Base-by-base conservation (phyloP, 192 early-diverging fungal species). In the Ambispora gerdemannii region DNA sequence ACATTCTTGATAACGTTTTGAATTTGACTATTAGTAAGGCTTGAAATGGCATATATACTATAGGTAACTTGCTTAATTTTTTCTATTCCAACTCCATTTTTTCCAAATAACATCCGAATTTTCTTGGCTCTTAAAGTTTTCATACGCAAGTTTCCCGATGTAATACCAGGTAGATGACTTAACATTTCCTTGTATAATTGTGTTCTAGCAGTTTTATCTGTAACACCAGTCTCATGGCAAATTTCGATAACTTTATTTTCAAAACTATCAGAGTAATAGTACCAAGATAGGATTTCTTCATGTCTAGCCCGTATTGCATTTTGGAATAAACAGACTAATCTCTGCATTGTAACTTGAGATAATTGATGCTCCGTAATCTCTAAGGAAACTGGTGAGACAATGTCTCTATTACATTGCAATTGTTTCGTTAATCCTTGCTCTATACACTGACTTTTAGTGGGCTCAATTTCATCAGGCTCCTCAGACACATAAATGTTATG, bases 361-460 rank as follows among this genome's bases (percentile, higher is more conserved):
- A 1, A 32, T 61, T 61, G 59, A 60, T 60, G 27, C 27, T 60
- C 32, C 27, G 58, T 15, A 60, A 31, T 34, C 3, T 28, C 25
- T 60, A 6, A n/a, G 58, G 25, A 24, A 24, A 27, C 30, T 61
- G 28, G 10, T 33, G 59, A 33, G 28, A 61, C 34, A 33, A 61
- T 61, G 59, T n/a, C n/a, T n/a, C n/a, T n/a, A 66, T 66, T 66
- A 19, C 6, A 66, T 66, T 66, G 63, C 43, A 50, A 30, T 10
- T 43, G 27, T n/a, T n/a, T n/a, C n/a, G n/a, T n/a, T n/a, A n/a
- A 66, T 47, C 50, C 43, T 8, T 65, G 19, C 47, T 3, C 60
- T 3, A 22, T 20, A 62, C 33, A 8, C 27, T 10, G 27, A 15
- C 31, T 8, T 15, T 58, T 0, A 3, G n/a, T 13, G 47, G 36